A percentile compares a stretch with the other conserved stretches of the same genome.
phyloP scores from a whole-genome alignment of 176 grass and related monocot genomes.

The Elymus sibiricus region DNA sequence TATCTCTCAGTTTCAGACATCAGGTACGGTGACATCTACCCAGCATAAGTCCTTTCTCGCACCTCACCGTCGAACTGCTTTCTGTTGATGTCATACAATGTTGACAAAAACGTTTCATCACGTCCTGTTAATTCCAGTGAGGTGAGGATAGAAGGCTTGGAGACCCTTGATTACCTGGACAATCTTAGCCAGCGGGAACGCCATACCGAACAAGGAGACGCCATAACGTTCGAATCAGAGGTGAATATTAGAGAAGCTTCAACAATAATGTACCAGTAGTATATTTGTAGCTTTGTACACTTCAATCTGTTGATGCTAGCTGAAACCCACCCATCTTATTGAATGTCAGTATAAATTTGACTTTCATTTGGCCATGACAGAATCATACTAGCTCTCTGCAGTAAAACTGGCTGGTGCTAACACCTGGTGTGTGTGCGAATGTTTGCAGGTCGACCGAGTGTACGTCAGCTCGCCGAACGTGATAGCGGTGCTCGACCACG shows the following conservation, averaged over 20 bases:
- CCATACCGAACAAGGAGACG: constrained; percentile 89
- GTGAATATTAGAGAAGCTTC: constrained; percentile 31
- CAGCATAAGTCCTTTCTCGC: not conserved
- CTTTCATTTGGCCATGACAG: not conserved
- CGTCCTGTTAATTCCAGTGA: constrained; percentile 46
- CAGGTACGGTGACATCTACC: constrained; percentile 50
- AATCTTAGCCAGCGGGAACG: constrained; percentile 77
- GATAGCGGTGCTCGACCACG: constrained; percentile 91
- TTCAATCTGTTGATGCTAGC: not conserved
- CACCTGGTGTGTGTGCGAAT: not conserved
- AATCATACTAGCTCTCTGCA: not conserved
- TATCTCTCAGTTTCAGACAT: constrained; percentile 95
- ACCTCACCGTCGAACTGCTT: not conserved
- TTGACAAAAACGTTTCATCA: not conserved
- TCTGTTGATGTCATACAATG: not conserved
- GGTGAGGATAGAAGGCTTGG: constrained; percentile 93
- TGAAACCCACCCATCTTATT: not conserved
- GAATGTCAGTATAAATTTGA: not conserved
- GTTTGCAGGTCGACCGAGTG: constrained; percentile 70
- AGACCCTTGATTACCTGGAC: constrained; percentile 93
- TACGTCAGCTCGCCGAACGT: constrained; percentile 85
- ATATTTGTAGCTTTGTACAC: not conserved
- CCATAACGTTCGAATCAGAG: constrained; percentile 97
- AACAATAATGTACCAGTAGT: not conserved
- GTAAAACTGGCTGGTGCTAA: not conserved